Conservation (phyloP, 2,329 filamentous ascomycete genomes). For the Colletotrichum costaricense region DNA sequence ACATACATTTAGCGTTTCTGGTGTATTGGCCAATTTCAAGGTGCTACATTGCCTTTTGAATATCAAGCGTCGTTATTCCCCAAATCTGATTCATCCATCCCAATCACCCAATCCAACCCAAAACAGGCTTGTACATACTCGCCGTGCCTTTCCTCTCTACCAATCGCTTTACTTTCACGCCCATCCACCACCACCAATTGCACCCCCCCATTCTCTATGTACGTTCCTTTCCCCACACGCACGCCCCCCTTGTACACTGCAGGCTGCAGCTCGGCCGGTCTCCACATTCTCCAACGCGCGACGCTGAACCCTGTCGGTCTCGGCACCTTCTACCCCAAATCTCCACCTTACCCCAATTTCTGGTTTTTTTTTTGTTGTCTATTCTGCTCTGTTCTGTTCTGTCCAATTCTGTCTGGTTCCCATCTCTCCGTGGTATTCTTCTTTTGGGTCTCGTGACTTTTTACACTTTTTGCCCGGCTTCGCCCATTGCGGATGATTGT, state of each 20-base stretch:
- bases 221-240: slow-evolving; percentile 23
- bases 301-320: slow-evolving; percentile 22
- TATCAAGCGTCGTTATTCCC: background rate
- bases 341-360: slow-evolving; percentile 30
- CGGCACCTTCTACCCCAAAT: slow-evolving; percentile 23
- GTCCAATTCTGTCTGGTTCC: no score
- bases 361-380: background rate
- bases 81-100: background rate
- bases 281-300: slow-evolving; percentile 32
- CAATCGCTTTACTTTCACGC: background rate
- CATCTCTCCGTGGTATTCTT: background rate
- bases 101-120: background rate
- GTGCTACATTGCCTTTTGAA: background rate
- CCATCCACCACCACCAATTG: background rate
- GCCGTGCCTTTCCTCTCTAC: background rate
- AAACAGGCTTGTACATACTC: background rate
- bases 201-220: background rate
- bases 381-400: no score
- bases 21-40: background rate
- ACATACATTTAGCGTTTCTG: background rate
- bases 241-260: background rate
- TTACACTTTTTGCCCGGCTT: background rate
- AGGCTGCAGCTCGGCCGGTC: background rate
- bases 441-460: background rate
- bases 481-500: no score